Evolutionary conservation across 345 rosid genomes (phyloP).

Genomic region (Aurinia saxatilis): DNA sequence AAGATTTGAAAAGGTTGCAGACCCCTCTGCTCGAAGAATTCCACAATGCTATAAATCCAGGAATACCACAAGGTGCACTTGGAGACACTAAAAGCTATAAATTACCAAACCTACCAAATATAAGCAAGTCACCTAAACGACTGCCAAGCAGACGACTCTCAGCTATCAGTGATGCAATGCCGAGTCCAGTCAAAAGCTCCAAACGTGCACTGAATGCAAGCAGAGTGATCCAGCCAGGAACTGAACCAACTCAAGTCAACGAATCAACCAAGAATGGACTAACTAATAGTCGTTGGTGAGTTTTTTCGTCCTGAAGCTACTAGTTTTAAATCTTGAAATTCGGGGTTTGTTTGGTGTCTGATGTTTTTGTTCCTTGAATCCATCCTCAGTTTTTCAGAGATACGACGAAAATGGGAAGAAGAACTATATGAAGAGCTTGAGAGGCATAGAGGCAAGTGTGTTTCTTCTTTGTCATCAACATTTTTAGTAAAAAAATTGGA

Average conservation of each 20-base stretch:
- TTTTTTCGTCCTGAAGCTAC: not conserved
- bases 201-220: conserved; percentile 34
- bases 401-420: conserved; percentile 69
- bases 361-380: conserved; percentile 22
- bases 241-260: conserved; percentile 39
- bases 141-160: conserved; percentile 76
- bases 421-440: conserved; percentile 88
- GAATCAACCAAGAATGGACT: conserved; percentile 42
- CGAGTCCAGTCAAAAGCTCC: conserved; percentile 31
- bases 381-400: conserved; percentile 48
- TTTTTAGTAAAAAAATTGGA: not conserved
- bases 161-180: conserved; percentile 36
- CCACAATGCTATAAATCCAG: conserved; percentile 60
- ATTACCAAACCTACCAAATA: conserved; percentile 57
- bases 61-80: conserved; percentile 33
- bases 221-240: conserved; percentile 38
- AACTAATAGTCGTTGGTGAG: conserved; percentile 46
- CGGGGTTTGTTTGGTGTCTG: not conserved
- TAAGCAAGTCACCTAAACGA: conserved; percentile 70
- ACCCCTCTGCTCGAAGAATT: conserved; percentile 83
- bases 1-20: conserved; percentile 72
- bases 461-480: not conserved
- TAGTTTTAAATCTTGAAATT: conserved; percentile 1
- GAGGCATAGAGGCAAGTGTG: conserved; percentile 49
- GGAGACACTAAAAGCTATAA: conserved; percentile 41